phyloP scores from a whole-genome alignment of 1,284 basidiomycete genomes.

The Trametes sp. region DNA sequence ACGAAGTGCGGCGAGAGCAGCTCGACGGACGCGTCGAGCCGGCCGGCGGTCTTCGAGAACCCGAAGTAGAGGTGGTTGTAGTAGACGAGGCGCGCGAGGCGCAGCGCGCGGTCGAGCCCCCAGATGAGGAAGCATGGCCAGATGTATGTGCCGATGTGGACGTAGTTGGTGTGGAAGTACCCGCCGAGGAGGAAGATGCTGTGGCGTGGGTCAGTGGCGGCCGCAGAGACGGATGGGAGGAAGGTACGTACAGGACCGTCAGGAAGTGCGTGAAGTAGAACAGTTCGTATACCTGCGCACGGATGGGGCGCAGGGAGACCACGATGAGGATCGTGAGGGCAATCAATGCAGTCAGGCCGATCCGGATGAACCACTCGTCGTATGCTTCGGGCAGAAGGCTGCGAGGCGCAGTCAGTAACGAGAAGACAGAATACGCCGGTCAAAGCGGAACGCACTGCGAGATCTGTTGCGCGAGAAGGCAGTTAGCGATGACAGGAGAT shows the following conservation, averaged over 20 bases:
- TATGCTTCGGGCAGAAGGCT: slow-evolving; percentile 9
- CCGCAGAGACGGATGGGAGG: background rate
- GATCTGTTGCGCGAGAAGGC: background rate
- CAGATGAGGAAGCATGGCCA: slow-evolving; percentile 71
- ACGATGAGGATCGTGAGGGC: slow-evolving; percentile 34
- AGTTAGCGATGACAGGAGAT: background rate
- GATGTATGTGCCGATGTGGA: slow-evolving; percentile 42
- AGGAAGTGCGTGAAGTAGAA: slow-evolving; percentile 39
- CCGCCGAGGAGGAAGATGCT: slow-evolving; percentile 37
- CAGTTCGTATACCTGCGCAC: slow-evolving; percentile 35
- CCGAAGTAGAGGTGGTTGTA: slow-evolving; percentile 58
- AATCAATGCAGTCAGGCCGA: slow-evolving; percentile 28
- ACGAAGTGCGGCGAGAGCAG: slow-evolving; percentile 58
- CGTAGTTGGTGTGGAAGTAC: slow-evolving; percentile 46
- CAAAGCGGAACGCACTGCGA: slow-evolving; percentile 3
- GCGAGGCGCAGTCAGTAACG: background rate
- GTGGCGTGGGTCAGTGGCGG: background rate
- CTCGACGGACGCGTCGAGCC: slow-evolving; percentile 51
- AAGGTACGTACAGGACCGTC: slow-evolving; percentile 33
- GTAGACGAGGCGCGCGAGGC: slow-evolving; percentile 55
- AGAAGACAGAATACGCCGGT: background rate
- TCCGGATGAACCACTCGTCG: slow-evolving; percentile 21
- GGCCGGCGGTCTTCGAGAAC: slow-evolving; percentile 33
- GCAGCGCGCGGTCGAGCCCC: slow-evolving; percentile 67
- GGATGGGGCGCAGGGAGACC: slow-evolving; percentile 36